Base-by-base conservation (phyloP, 495 filamentous ascomycete species). In the Annulohypoxylon moriforme region DNA sequence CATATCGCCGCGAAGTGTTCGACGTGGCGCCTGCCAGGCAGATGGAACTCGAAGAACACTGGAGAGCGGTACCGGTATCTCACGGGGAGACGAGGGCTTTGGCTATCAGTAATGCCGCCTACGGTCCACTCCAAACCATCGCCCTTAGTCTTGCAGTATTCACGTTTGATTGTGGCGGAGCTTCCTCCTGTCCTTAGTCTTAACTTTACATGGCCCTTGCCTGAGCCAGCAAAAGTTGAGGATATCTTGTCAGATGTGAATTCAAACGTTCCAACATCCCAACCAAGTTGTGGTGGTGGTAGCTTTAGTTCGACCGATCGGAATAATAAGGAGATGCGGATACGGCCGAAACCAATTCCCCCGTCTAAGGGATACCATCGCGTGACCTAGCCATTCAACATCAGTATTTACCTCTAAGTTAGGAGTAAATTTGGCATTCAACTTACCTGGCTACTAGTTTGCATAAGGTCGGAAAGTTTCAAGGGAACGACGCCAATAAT, bases 221-320 rank as follows among this genome's bases (percentile, higher is more conserved):
- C 85, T 0, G 81, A 81, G 75, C 91, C 94, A 10, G 81, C 77
- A n/a, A 79, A 71, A 14, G 83, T 83, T 0, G 89, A 87, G 22
- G 87, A 80, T 58, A 97, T 86, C 53, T 85, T 87, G 24, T 93
- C 87, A 0, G 88, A 89, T 0, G 78, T 72, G 76, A 98, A 97
- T 71, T 97, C 92, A 74, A 98, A 97, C 0, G 94, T 96, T 31
- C 96, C 96, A 14, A 97, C 92, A 65, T 98, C 93, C 77, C 83
- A 98, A 25, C 95, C 93, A 7, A 97, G 88, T 81, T 96, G 89
- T 22, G 88, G 83, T 0, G 92, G 90, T 5, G 94, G 94, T 0
- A 98, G 84, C 22, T 89, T 87, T 27, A 94, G 90, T 77, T 97
- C 95, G 24, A 97, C 86, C 52, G 90, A 92, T 24, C 95, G 88